Base-by-base conservation (phyloP, 805 yeast species). In the Starmerella stellata region DNA sequence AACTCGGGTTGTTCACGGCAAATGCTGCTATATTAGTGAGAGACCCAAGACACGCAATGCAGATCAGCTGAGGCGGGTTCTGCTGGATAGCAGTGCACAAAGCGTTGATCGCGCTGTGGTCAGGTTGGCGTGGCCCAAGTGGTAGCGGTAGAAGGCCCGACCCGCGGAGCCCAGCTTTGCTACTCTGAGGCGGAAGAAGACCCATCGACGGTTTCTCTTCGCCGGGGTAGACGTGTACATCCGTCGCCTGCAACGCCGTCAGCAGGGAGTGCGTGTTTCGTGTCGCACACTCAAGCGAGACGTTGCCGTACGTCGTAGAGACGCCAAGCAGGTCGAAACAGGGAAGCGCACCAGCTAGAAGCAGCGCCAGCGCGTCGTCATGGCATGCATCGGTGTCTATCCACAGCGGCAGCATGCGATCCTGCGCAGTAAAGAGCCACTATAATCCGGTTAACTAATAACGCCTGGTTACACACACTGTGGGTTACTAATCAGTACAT, bases 341-440 rank as follows among this genome's bases (percentile, higher is more conserved):
- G 0, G 81, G 78, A 45, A 73, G 68, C 50, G 67, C 70, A 5
- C 70, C 60, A 0, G 80, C 72, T 20, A 82, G 46, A 8, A 78
- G 58, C 5, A 82, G 63, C 3, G 90, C 93, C 34, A 79, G 67
- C 1, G 79, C 75, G 50, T 82, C 95, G 52, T 82, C 94, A 51
- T 78, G 90, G 1, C 94, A 93, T 0, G 93, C 93, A 52, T 82
- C 94, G 56, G 94, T 82, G 57, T 82, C 94, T 11, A 82, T 56
- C 93, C 93, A 82, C 4, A 82, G 51, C 0, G 93, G 92, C 17
- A 74, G 68, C 50, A 49, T 45, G 20, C 15, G 7, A 13, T 23
- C 25, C 11, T 23, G 7, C 25, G 25, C 25, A 15, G n/a, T n/a
- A n/a, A n/a, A n/a, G n/a, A n/a, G n/a, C n/a, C n/a, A n/a, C n/a